These are phyloP conservation scores for Wickerhamiella allomyrinae DNA, from an alignment of 805 yeast species.

Conservation along the genomic window DNA sequence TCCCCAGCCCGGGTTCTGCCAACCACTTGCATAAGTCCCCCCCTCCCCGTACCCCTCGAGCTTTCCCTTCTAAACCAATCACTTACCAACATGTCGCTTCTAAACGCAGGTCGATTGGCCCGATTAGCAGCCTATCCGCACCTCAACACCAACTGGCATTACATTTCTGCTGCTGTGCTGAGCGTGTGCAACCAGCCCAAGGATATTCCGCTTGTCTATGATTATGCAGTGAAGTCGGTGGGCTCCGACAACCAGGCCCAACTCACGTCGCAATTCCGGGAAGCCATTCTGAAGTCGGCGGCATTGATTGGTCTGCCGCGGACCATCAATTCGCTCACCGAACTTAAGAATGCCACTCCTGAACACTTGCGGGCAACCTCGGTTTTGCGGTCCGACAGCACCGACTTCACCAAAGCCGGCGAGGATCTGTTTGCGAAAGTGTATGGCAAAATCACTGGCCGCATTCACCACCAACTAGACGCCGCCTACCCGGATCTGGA, in stretches of 20 bases:
- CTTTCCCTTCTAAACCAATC: too few relatives aligned
- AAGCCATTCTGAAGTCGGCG: constrained; percentile 60
- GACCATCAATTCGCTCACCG: constrained; percentile 63
- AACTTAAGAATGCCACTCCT: constrained; percentile 55
- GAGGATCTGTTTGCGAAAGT: constrained; percentile 54
- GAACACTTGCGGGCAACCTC: constrained; percentile 26
- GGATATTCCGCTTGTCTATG: constrained; percentile 62
- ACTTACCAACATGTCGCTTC: not conserved
- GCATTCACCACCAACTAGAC: constrained; percentile 54
- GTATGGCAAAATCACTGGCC: constrained; percentile 56
- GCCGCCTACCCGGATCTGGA: constrained; percentile 78
- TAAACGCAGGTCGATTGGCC: not conserved
- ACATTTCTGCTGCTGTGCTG: constrained; percentile 66
- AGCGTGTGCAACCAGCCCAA: constrained; percentile 72
- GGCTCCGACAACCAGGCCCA: constrained; percentile 17
- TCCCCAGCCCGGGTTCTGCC: too few relatives aligned
- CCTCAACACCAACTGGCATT: constrained; percentile 52
- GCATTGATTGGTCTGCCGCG: constrained; percentile 78
- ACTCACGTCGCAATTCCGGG: constrained; percentile 48
- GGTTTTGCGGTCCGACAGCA: constrained; percentile 17
- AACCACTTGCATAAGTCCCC: too few relatives aligned
- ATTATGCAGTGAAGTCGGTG: constrained; percentile 39
- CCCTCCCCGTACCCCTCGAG: too few relatives aligned
- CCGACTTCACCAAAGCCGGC: constrained; percentile 33
- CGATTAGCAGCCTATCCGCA: constrained; percentile 30